Conservation (phyloP, 257 asterid species). For the Solanum pimpinellifolium region DNA sequence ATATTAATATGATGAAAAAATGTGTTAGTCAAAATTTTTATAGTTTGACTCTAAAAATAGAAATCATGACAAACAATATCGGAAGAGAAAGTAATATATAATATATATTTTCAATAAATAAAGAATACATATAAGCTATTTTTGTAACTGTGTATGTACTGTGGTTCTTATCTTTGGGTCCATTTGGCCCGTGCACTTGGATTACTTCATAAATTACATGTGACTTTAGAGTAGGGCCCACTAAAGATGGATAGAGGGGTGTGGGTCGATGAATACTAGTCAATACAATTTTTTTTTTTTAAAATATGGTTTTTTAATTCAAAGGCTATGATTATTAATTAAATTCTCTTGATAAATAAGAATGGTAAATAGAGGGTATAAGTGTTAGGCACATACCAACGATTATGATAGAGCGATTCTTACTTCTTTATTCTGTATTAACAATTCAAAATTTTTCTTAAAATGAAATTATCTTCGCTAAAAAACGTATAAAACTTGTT, state of each 20-base stretch:
- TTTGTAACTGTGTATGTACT: neutral
- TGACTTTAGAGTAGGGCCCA: conserved; percentile 12
- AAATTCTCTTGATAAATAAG: neutral
- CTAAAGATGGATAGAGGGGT: neutral
- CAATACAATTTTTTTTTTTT: neutral
- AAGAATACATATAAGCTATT: neutral
- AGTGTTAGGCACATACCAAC: neutral
- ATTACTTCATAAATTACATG: conserved; percentile 3
- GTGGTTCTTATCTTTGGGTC: neutral
- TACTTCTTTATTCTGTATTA: no score
- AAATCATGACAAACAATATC: no score
- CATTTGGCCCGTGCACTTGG: conserved; percentile 20
- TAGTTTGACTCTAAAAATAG: no score
- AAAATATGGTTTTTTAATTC: no score
- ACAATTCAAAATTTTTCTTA: accelerated
- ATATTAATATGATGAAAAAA: no score
- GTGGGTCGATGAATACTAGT: neutral
- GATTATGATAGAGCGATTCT: no score
- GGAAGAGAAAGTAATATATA: no score
- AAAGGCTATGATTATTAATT: neutral
- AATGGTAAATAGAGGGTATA: neutral
- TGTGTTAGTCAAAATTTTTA: no score
- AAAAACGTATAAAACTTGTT: no score
- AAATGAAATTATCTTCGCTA: accelerated
- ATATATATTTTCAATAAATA: no score